These are phyloP conservation scores for Purpureocillium takamizusanense DNA, from an alignment of 2,329 filamentous ascomycete genomes.

Conservation along the genomic window DNA sequence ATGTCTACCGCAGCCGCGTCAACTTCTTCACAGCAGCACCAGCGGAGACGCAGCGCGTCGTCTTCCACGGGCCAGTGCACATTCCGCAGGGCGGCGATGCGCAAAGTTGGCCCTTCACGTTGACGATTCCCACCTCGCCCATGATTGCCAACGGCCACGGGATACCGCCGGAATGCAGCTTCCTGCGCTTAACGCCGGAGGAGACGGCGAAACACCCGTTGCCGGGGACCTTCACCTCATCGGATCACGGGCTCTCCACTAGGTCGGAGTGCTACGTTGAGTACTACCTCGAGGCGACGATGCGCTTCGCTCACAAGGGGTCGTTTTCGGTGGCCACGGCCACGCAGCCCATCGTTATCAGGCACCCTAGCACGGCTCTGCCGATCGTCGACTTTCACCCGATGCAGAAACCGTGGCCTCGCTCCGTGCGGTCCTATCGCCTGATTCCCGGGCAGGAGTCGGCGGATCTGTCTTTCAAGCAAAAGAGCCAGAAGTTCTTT, in stretches of 20 bases:
- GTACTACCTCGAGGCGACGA: conserved; percentile 22
- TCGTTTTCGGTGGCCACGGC: conserved; percentile 5
- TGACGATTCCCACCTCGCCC: conserved; percentile 14
- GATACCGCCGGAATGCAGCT: conserved; percentile 6
- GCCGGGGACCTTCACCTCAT: conserved; percentile 8
- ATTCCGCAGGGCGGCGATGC: conserved; percentile 6
- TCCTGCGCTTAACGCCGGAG: conserved; percentile 3
- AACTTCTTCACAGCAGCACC: conserved; percentile 9
- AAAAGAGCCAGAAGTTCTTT: conserved; percentile 22
- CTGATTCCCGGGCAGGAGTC: conserved; percentile 21
- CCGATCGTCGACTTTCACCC: conserved; percentile 12
- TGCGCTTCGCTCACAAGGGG: conserved; percentile 7
- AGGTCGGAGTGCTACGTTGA: conserved; percentile 21
- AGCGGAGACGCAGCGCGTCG: conserved; percentile 4
- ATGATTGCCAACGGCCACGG: background rate
- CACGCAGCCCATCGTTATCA: conserved; percentile 13
- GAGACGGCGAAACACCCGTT: conserved; percentile 7
- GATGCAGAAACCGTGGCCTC: background rate
- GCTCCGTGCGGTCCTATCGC: conserved; percentile 10
- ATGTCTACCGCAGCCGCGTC: conserved; percentile 14
- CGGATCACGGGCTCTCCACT: conserved; percentile 1
- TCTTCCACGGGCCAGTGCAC: conserved; percentile 16
- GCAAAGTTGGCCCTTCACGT: conserved; percentile 17
- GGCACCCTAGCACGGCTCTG: background rate
- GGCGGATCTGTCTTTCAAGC: conserved; percentile 19